Base-by-base conservation (phyloP, 2,329 filamentous ascomycete genomes). In the Xylariaceae sp. region DNA sequence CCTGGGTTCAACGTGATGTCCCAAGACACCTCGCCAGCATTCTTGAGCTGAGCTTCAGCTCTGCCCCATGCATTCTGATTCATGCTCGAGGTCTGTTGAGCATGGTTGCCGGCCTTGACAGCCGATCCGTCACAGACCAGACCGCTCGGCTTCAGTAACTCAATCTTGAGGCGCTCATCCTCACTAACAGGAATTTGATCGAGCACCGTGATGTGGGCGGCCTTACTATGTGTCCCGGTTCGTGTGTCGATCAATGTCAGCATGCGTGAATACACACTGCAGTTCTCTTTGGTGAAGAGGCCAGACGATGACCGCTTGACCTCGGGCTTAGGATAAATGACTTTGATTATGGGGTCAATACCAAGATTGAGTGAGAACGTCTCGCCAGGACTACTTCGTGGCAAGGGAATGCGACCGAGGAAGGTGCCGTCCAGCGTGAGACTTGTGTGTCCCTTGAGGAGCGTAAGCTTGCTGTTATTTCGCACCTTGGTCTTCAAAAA, bases 341-440 rank as follows among this genome's bases (percentile, higher is more conserved):
- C 72, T 40, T 60, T 61, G 55, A 85, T 73, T 4, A 71, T 70
- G 3, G 79, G 79, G 57, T 84, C 80, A 5, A 82, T 67, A n/a
- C 81, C 81, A 0, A 85, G 67, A 38, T 68, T 69, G 1, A 85
- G 65, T 19, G 63, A 67, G 58, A 85, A 76, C 1, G 59, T 54
- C 41, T 79, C 76, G 29, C 77, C 77, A 0, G 77, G 66, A 37
- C 71, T 74, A 58, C 79, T 81, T 22, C 74, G 72, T 2, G 79
- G 77, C 25, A 84, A 66, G 1, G 59, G 67, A 2, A 74, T 72
- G 44, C 76, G 76, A 3, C 81, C 80, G 44, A 85, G 66, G 63
- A 84, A 85, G 7, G 71, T 72, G 3, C 79, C 77, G 57, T 85
- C 82, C n/a, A 85, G 72, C 0, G 77, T 83, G 6, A 85, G 67